Conservation (phyloP, 140 eudicot species). For the Flaveria floridana region DNA sequence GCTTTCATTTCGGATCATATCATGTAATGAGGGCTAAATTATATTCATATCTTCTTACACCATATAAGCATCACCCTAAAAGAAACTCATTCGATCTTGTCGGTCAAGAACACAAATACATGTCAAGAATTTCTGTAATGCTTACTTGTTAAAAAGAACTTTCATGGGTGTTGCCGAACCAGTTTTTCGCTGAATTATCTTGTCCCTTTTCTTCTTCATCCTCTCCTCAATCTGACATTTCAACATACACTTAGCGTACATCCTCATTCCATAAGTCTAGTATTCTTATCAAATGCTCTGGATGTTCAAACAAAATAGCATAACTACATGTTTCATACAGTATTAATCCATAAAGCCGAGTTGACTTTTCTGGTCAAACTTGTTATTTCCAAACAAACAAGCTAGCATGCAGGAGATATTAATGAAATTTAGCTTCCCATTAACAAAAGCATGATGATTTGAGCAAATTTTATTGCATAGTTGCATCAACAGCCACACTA, state of each 20-base stretch:
- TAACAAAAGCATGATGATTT: not conserved
- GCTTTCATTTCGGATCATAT: not conserved
- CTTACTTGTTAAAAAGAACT: slow-evolving; percentile 83
- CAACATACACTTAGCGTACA: slow-evolving; percentile 30
- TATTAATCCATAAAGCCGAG: not conserved
- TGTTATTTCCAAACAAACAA: not conserved
- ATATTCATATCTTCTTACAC: slow-evolving; percentile 11
- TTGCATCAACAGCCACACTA: too few species aligned
- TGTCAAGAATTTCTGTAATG: not conserved
- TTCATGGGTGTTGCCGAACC: slow-evolving; percentile 82
- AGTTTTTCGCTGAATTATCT: slow-evolving; percentile 75
- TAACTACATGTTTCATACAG: not conserved
- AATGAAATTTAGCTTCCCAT: not conserved
- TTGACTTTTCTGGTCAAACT: not conserved
- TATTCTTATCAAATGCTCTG: not conserved
- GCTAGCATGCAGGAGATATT: not conserved
- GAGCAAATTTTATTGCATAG: not conserved
- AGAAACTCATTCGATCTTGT: not conserved
- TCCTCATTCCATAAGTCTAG: slow-evolving; percentile 4
- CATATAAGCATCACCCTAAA: not conserved
- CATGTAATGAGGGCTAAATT: not conserved
- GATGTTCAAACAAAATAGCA: not conserved
- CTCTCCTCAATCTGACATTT: slow-evolving; percentile 81
- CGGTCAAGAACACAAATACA: not conserved
- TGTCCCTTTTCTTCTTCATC: slow-evolving; percentile 77